These are phyloP conservation scores for Stipa capillata DNA, from an alignment of 176 grass and related monocot genomes.

Conservation along the genomic window DNA sequence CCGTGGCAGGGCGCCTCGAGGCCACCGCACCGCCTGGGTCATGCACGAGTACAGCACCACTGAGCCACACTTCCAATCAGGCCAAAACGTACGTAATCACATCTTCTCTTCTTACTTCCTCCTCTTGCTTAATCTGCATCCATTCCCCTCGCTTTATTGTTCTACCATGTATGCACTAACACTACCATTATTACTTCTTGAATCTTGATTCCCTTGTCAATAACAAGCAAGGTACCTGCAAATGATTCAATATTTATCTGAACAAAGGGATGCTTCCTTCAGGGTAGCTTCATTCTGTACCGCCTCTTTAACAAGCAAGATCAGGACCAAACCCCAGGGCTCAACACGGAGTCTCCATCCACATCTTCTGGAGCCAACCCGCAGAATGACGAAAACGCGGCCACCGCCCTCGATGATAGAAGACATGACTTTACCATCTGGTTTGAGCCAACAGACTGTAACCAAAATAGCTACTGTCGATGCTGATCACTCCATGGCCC, in stretches of 20 bases:
- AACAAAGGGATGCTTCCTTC: background rate
- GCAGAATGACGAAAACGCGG: background rate
- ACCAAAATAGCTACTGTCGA: background rate
- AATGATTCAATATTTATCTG: too few relatives aligned
- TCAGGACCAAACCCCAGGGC: conserved; percentile 14
- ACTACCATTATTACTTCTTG: too few relatives aligned
- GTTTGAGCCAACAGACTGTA: background rate
- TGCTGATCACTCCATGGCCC: background rate
- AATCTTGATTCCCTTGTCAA: too few relatives aligned
- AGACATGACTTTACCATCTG: background rate
- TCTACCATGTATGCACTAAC: background rate
- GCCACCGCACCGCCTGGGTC: conserved; percentile 46
- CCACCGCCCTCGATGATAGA: background rate
- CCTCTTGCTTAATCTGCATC: background rate
- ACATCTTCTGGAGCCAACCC: conserved; percentile 12
- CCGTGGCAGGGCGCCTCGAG: conserved; percentile 39
- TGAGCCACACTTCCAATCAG: conserved; percentile 22
- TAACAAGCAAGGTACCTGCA: too few relatives aligned
- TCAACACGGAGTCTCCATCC: conserved; percentile 8
- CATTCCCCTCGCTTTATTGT: background rate
- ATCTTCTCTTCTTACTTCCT: background rate
- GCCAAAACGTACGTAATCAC: conserved; percentile 26
- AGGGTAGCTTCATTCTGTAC: conserved; percentile 63
- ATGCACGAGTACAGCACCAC: conserved; percentile 75
- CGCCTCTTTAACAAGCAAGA: conserved; percentile 61